Evolutionary conservation across 345 rosid species (phyloP).

Genomic region (Citrus trifoliata): DNA sequence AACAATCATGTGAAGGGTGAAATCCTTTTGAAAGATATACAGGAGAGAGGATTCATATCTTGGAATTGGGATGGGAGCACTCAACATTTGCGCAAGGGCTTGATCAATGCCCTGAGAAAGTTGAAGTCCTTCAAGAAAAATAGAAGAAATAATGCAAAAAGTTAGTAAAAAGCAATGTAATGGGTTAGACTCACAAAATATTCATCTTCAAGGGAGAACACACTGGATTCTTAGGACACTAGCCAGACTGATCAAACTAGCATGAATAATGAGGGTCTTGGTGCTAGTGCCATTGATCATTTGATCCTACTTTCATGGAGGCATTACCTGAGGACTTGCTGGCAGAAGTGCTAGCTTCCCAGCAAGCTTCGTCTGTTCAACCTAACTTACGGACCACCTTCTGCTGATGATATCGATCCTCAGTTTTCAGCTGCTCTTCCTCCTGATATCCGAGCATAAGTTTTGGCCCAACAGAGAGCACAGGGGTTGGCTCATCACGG

Average conservation of each 20-base stretch:
- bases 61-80: slow-evolving; percentile 32
- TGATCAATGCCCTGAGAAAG: slow-evolving; percentile 42
- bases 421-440: slow-evolving; percentile 98
- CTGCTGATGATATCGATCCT: slow-evolving; percentile 90
- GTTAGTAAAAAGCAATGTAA: background rate
- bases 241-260: slow-evolving; percentile 45
- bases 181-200: background rate
- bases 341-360: slow-evolving; percentile 96
- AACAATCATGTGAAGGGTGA: slow-evolving; percentile 27
- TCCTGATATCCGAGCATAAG: slow-evolving; percentile 96
- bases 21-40: slow-evolving; percentile 57
- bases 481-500: slow-evolving; percentile 87
- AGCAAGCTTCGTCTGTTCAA: slow-evolving; percentile 85
- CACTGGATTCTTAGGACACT: slow-evolving; percentile 45
- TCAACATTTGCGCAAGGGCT: slow-evolving; percentile 28
- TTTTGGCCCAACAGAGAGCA: slow-evolving; percentile 94
- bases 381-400: slow-evolving; percentile 73
- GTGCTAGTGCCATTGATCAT: slow-evolving; percentile 80
- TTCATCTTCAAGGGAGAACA: slow-evolving; percentile 3
- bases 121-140: slow-evolving; percentile 40
- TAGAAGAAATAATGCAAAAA: slow-evolving; percentile 31
- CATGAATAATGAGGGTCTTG: slow-evolving; percentile 45
- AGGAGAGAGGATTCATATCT: slow-evolving; percentile 51
- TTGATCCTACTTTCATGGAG: slow-evolving; percentile 94
- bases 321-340: slow-evolving; percentile 91